Evolutionary conservation across 805 yeast genomes (phyloP).

Genomic region (Cyberlindnera subsufficiens): DNA sequence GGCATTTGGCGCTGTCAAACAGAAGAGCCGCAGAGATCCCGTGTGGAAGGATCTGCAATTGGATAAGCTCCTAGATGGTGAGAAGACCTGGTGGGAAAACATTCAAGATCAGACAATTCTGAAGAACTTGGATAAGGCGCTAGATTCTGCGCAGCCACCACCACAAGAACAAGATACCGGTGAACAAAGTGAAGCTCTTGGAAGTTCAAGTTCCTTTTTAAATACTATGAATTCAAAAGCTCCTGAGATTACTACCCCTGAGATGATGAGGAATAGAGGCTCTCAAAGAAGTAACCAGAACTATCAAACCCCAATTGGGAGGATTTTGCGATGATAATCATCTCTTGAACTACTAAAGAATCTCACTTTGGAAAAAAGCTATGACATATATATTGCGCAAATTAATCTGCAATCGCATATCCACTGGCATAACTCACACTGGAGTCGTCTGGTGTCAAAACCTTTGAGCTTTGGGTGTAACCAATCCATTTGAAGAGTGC

Average conservation of each 20-base stretch:
- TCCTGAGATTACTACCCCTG: slow-evolving; percentile 20
- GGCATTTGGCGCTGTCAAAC: slow-evolving; percentile 22
- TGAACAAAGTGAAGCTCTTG: not conserved
- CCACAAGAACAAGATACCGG: not conserved
- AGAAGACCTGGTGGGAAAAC: slow-evolving; percentile 10
- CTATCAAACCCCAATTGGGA: slow-evolving; percentile 21
- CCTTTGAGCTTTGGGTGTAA: slow-evolving; percentile 71
- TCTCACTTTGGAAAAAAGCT: not conserved
- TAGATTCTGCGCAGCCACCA: too few relatives aligned
- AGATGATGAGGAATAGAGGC: slow-evolving; percentile 17
- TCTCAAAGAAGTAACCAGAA: slow-evolving; percentile 11
- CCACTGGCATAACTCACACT: slow-evolving; percentile 94
- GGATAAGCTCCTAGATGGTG: slow-evolving; percentile 19
- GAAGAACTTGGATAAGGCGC: slow-evolving; percentile 9
- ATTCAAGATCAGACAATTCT: slow-evolving; percentile 10
- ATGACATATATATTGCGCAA: not conserved
- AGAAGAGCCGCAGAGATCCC: slow-evolving; percentile 12
- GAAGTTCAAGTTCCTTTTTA: not conserved
- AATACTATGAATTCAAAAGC: not conserved
- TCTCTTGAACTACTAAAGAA: not conserved
- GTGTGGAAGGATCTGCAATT: slow-evolving; percentile 26
- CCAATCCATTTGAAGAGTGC: slow-evolving; percentile 62
- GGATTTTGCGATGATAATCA: slow-evolving; percentile 17
- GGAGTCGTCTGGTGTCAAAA: slow-evolving; percentile 43
- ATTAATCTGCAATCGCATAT: slow-evolving; percentile 26